Evolutionary conservation across 345 rosid genomes (phyloP), one percentile per base, ranked within the genome.

Genomic region (Aegle marmelos): DNA sequence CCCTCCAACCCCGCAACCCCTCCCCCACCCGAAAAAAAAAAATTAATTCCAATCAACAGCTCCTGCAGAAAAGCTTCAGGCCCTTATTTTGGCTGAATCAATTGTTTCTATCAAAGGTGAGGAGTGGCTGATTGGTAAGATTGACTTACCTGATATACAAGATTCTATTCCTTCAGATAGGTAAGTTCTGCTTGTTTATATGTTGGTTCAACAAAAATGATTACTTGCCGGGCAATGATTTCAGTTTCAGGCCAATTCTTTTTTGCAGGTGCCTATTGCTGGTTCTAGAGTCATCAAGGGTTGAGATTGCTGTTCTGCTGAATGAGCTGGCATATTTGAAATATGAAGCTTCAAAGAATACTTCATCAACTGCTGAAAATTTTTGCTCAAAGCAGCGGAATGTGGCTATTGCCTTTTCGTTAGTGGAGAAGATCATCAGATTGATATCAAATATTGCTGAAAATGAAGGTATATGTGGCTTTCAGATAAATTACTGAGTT

Each of bases 301-400:
- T 93, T 77, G 97, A 95, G 82, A 83, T 91, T 84, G 91, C 95
- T 72, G 96, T 93, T 79, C 77, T 95, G 87, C 80, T 88, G 81
- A 91, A 93, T 87, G 96, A 95, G 57, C 85, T 93, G 66, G 98
- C 94, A 61, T 95, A 92, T 84, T 72, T 88, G 79, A 91, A 91
- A 66, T 92, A 91, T 79, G 99, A 93, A 87, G 96, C 97, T 82
- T 86, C 98, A 39, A 79, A 83, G 77, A 82, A 72, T 85, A 77
- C 86, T 70, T 90, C 90, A 27, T 74, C 85, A 37, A 78, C 82
- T 82, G 85, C 58, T 73, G 97, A 91, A 78, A 79, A 69, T 70
- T 66, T 85, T 79, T 76, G 82, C 64, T 85, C 83, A 64, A 95
- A 92, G 87, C 97, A 90, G 75, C 89, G 78, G 21, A 85, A 91